These are phyloP conservation scores for Hirschfeldia incana DNA, from an alignment of 345 rosid genomes.

Conservation along the genomic window DNA sequence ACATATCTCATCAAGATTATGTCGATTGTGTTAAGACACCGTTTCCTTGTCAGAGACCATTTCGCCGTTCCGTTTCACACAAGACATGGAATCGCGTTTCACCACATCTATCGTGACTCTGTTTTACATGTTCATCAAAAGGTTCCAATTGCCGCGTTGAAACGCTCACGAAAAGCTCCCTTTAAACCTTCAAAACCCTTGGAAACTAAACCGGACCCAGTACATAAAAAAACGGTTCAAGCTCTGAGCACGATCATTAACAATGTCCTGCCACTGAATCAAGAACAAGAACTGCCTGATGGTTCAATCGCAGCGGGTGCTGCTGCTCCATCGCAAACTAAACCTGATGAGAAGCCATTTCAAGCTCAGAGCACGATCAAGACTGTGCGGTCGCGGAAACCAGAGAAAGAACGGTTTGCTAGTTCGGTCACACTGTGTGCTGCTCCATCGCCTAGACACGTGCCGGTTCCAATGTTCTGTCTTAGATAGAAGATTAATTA, in stretches of 20 bases:
- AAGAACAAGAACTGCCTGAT: neutral
- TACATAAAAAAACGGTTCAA: neutral
- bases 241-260: neutral
- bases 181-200: neutral
- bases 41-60: neutral
- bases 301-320: slow-evolving; percentile 12
- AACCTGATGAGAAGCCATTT: neutral
- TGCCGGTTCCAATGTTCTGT: slow-evolving; percentile 16
- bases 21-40: neutral
- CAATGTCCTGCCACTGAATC: neutral
- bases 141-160: neutral
- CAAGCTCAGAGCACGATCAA: neutral
- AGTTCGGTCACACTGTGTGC: slow-evolving; percentile 14
- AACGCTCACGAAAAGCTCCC: neutral
- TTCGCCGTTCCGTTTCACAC: slow-evolving; percentile 14
- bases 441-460: slow-evolving; percentile 26
- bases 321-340: slow-evolving; percentile 4
- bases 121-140: slow-evolving; percentile 3
- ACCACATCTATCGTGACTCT: neutral
- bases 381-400: neutral
- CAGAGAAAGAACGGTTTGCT: neutral
- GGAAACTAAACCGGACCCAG: neutral
- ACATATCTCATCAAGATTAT: neutral
- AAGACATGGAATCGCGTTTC: neutral
- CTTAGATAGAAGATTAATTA: neutral